Evolutionary conservation across 2,329 filamentous ascomycete genomes (phyloP), one percentile per base, ranked within the genome.

Genomic region (Sporothrix brunneoviolacea): DNA sequence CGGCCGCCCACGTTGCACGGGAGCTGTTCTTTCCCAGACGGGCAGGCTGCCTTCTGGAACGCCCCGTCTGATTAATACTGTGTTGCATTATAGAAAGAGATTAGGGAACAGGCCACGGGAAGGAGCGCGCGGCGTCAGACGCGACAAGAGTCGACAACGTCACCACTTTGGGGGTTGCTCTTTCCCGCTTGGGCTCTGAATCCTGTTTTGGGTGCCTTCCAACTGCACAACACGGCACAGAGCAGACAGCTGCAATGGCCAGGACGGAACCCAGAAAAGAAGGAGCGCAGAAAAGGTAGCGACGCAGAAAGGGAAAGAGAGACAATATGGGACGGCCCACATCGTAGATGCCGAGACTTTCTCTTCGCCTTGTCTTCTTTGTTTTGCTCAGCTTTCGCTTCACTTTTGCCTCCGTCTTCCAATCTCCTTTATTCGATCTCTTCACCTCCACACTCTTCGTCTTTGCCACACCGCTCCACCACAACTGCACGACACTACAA

Each of bases 141-240:
- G 40, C 24, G 40, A 42, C 16, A 42, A 44, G 24, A n/a, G n/a
- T n/a, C n/a, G n/a, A n/a, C n/a, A n/a, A n/a, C n/a, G 42, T 44
- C 42, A 44, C 30, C 30, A 24, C 30, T n/a, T n/a, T n/a, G n/a
- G n/a, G 9, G 15, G 36, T 36, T 15, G 42, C 32, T 45, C 42
- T 36, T 45, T 36, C 42, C 30, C 28, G 7, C n/a, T 36, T 35
- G n/a, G 32, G 32, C 27, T 36, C 19, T 15, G 18, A 45, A 36
- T 19, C 42, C 36, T 45, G 42, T 45, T 45, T 45, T 35, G n/a
- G 41, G 42, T 30, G n/a, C 38, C 19, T 44, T 44, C 42, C 42
- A n/a, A n/a, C n/a, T n/a, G n/a, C n/a, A n/a, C n/a, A n/a, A n/a
- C n/a, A n/a, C n/a, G n/a, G n/a, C n/a, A n/a, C n/a, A n/a, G n/a